phyloP scores from a whole-genome alignment of 805 yeast species.

The Pichia rugopelliculosa region DNA sequence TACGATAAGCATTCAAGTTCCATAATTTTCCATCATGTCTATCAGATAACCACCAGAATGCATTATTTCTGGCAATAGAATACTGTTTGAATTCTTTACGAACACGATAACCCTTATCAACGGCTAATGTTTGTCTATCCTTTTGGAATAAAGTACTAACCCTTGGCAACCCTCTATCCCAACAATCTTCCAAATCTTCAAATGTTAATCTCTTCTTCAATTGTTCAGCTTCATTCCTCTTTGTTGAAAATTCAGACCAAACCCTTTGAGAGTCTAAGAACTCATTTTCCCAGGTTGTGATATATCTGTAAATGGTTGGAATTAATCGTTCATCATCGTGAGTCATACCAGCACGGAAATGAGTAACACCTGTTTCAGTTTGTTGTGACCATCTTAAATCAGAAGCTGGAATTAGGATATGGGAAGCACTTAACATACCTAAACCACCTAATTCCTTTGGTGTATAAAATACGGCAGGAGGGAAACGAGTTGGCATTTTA shows the following conservation, averaged over 20 bases:
- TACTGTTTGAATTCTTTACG: slow-evolving; percentile 74
- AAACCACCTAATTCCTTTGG: slow-evolving; percentile 96
- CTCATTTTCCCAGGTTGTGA: slow-evolving; percentile 96
- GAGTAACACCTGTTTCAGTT: slow-evolving; percentile 90
- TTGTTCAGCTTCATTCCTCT: slow-evolving; percentile 77
- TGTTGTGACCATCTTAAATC: slow-evolving; percentile 88
- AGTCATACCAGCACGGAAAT: slow-evolving; percentile 89
- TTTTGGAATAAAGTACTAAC: slow-evolving; percentile 92
- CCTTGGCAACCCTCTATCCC: slow-evolving; percentile 97
- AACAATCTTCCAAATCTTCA: slow-evolving; percentile 88
- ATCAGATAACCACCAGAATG: slow-evolving; percentile 94
- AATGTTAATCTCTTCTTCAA: slow-evolving; percentile 80
- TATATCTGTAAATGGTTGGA: slow-evolving; percentile 89
- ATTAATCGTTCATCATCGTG: slow-evolving; percentile 73
- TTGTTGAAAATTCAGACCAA: slow-evolving; percentile 95
- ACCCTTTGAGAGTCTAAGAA: slow-evolving; percentile 90
- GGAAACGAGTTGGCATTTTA: slow-evolving; percentile 97
- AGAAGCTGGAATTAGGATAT: slow-evolving; percentile 87
- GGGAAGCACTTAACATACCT: slow-evolving; percentile 97
- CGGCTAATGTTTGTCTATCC: slow-evolving; percentile 89
- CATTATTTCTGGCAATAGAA: slow-evolving; percentile 64
- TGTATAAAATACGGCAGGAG: slow-evolving; percentile 97
- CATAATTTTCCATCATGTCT: slow-evolving; percentile 95
- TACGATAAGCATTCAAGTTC: slow-evolving; percentile 86
- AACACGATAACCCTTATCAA: slow-evolving; percentile 87